phyloP scores from a whole-genome alignment of 2,329 filamentous ascomycete genomes.

The Fusarium temperatum region DNA sequence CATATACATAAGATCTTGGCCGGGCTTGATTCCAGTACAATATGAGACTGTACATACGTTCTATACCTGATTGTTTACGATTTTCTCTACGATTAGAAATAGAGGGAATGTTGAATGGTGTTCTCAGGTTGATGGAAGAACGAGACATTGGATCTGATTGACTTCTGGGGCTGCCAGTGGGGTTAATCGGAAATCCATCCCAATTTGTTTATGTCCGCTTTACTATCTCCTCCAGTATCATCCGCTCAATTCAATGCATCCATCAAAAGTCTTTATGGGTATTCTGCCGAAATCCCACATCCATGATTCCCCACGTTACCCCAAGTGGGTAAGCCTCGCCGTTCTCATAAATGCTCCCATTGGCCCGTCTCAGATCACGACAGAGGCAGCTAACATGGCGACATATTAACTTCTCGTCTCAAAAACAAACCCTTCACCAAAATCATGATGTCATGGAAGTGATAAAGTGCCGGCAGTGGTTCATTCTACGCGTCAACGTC shows the following conservation, averaged over 20 bases:
- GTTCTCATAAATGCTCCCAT: background rate
- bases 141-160: rapidly evolving
- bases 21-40: rapidly evolving
- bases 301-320: background rate
- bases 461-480: background rate
- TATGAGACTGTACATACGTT: rapidly evolving
- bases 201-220: too few relatives aligned
- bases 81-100: background rate
- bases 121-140: background rate
- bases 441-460: constrained; percentile 9
- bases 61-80: rapidly evolving
- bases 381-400: constrained; percentile 20
- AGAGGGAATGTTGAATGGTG: rapidly evolving
- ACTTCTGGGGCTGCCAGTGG: background rate
- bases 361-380: constrained; percentile 10
- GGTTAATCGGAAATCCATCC: rapidly evolving
- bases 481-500: background rate
- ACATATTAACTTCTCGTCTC: background rate
- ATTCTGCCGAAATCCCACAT: background rate
- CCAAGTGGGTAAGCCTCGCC: background rate
- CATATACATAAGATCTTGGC: rapidly evolving
- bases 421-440: background rate
- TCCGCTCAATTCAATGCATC: background rate
- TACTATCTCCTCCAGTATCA: rapidly evolving
- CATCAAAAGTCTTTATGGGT: rapidly evolving